A percentile compares a stretch with the other conserved stretches of the same genome.
phyloP scores from a whole-genome alignment of 2,329 filamentous ascomycete species.

The Venturiaceae sp. region DNA sequence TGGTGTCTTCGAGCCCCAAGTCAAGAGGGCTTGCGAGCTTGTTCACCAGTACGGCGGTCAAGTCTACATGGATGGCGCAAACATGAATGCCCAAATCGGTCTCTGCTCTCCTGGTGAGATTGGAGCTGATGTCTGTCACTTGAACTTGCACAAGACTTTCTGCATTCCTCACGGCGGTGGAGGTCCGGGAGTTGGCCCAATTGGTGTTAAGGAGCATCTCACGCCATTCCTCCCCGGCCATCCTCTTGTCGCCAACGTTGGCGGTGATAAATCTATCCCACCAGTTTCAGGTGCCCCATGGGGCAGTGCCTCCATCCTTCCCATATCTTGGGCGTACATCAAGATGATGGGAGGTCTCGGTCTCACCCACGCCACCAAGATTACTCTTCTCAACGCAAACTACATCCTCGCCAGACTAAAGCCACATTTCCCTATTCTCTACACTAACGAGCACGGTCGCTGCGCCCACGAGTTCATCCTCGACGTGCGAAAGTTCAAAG shows the following conservation, averaged over 20 bases:
- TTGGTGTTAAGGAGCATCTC: constrained; percentile 80
- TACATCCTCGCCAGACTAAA: constrained; percentile 85
- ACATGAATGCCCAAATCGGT: constrained; percentile 97
- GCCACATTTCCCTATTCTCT: constrained; percentile 82
- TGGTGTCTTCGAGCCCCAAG: constrained; percentile 84
- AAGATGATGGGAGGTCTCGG: constrained; percentile 82
- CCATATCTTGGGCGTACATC: constrained; percentile 93
- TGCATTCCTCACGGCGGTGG: constrained; percentile 95
- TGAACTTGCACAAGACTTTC: constrained; percentile 98
- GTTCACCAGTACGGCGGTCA: constrained; percentile 84
- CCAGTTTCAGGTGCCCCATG: constrained; percentile 75
- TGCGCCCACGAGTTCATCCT: constrained; percentile 98
- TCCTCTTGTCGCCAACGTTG: constrained; percentile 45
- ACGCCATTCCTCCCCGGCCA: constrained; percentile 66
- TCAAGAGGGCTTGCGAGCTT: constrained; percentile 75
- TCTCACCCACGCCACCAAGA: constrained; percentile 80
- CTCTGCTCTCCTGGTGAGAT: constrained; percentile 92
- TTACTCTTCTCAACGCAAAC: constrained; percentile 92
- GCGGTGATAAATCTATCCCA: constrained; percentile 48
- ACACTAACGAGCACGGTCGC: constrained; percentile 78
- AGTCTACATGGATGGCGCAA: constrained; percentile 98
- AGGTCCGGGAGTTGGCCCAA: constrained; percentile 86
- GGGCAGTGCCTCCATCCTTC: constrained; percentile 84
- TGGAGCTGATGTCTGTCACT: constrained; percentile 90
- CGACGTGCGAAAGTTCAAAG: constrained; percentile 76